phyloP scores from a whole-genome alignment of 805 yeast species.

The Jamesozyma piceae region DNA sequence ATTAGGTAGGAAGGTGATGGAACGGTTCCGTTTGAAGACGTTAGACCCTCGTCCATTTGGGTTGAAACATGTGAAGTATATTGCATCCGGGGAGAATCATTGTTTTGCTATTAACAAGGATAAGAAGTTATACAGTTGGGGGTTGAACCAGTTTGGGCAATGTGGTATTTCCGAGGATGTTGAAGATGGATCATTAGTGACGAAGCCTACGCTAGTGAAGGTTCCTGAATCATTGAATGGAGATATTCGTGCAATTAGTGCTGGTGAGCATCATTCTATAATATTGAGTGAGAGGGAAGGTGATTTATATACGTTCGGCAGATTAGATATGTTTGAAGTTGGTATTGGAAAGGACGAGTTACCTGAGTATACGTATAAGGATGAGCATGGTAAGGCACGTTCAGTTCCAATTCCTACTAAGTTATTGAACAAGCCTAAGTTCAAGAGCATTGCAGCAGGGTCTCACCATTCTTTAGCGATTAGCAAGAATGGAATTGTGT shows the following conservation, averaged over 20 bases:
- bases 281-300: constrained; percentile 63
- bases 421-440: constrained; percentile 46
- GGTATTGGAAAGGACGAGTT: constrained; percentile 63
- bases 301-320: constrained; percentile 75
- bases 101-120: constrained; percentile 80
- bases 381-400: constrained; percentile 70
- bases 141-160: constrained; percentile 93
- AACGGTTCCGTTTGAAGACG: constrained; percentile 62
- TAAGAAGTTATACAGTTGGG: constrained; percentile 80
- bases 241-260: constrained; percentile 54
- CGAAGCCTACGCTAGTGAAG: constrained; percentile 67
- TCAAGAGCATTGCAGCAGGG: constrained; percentile 64
- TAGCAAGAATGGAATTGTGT: constrained; percentile 72
- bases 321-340: constrained; percentile 86
- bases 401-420: constrained; percentile 80
- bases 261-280: constrained; percentile 91
- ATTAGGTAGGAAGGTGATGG: constrained; percentile 78
- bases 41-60: constrained; percentile 80
- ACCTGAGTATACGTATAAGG: constrained; percentile 65
- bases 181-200: constrained; percentile 77
- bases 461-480: constrained; percentile 89
- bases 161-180: constrained; percentile 74
- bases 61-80: constrained; percentile 61
- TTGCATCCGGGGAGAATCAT: constrained; percentile 92
- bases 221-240: constrained; percentile 38